Conservation (phyloP, 2,329 filamentous ascomycete species). For the Xylariaceae sp. region DNA sequence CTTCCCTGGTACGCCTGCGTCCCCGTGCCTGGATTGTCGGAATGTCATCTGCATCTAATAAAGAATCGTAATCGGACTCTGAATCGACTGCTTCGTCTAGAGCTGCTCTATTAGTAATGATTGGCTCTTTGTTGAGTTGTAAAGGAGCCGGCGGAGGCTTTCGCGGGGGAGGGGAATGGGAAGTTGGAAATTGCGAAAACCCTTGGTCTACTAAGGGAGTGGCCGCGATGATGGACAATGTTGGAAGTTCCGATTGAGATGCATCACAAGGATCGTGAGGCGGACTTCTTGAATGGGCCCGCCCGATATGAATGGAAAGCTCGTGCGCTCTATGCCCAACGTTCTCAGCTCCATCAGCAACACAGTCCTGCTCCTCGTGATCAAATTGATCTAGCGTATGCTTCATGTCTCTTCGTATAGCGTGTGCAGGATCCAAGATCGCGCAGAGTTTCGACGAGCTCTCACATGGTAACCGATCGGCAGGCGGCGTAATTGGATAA, state of each 20-base stretch:
- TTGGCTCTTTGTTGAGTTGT: conserved; percentile 54
- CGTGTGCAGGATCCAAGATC: conserved; percentile 50
- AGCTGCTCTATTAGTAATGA: conserved; percentile 26
- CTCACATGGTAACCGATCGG: conserved; percentile 41
- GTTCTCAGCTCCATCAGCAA: conserved; percentile 42
- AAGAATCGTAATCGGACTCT: conserved; percentile 79
- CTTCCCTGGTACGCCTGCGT: conserved; percentile 76
- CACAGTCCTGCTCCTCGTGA: conserved; percentile 48
- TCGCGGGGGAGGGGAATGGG: conserved; percentile 57
- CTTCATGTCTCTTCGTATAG: conserved; percentile 57
- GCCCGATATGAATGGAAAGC: conserved; percentile 45
- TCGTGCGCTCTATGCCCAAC: conserved; percentile 42
- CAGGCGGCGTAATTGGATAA: conserved; percentile 60
- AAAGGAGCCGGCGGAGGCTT: conserved; percentile 84
- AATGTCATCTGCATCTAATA: conserved; percentile 63
- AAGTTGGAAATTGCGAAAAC: conserved; percentile 46
- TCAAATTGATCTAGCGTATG: conserved; percentile 55
- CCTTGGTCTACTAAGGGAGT: conserved; percentile 42
- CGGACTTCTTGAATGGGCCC: conserved; percentile 54
- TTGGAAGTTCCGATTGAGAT: conserved; percentile 49
- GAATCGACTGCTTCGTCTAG: conserved; percentile 56
- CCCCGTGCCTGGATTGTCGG: conserved; percentile 58
- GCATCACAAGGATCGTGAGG: conserved; percentile 47
- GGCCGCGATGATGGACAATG: conserved; percentile 39
- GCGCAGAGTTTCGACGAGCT: conserved; percentile 43